Conservation (phyloP, 2,329 filamentous ascomycete species). For the Eutypella sp. region DNA sequence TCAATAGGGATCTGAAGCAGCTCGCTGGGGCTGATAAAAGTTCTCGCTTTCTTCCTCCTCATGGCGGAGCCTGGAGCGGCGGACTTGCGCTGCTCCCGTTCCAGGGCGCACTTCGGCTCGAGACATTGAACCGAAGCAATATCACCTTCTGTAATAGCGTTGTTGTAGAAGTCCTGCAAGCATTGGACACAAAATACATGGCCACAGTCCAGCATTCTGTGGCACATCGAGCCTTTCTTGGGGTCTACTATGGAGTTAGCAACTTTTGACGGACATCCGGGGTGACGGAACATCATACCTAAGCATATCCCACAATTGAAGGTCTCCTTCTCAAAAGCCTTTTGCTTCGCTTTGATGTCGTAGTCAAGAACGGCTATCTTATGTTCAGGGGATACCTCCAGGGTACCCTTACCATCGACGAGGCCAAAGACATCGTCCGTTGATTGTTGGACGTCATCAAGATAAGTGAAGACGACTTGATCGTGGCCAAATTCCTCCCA, state of each 20-base stretch:
- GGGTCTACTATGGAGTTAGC: constrained; percentile 63
- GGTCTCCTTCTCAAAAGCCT: constrained; percentile 75
- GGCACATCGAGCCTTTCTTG: constrained; percentile 79
- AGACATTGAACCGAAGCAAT: constrained; percentile 75
- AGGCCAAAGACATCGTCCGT: constrained; percentile 58
- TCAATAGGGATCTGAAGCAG: constrained; percentile 71
- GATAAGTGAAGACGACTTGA: constrained; percentile 56
- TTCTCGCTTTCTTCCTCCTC: constrained; percentile 56
- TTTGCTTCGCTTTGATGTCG: constrained; percentile 67
- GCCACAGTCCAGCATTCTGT: constrained; percentile 75
- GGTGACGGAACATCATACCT: constrained; percentile 33
- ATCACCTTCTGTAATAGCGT: constrained; percentile 81
- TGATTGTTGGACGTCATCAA: constrained; percentile 57
- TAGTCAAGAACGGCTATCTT: constrained; percentile 74
- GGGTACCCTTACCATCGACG: constrained; percentile 39
- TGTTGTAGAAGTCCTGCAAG: constrained; percentile 83
- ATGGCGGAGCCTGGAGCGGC: constrained; percentile 26
- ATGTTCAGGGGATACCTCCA: constrained; percentile 50
- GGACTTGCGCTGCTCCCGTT: constrained; percentile 52
- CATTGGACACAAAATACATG: constrained; percentile 92
- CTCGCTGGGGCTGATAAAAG: constrained; percentile 74
- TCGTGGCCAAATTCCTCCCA: constrained; percentile 61
- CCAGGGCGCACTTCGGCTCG: constrained; percentile 70
- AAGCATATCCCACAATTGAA: constrained; percentile 87
- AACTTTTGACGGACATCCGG: no score